These are phyloP conservation scores for Fusarium sp. DNA, from an alignment of 2,329 filamentous ascomycete species.

Conservation along the genomic window DNA sequence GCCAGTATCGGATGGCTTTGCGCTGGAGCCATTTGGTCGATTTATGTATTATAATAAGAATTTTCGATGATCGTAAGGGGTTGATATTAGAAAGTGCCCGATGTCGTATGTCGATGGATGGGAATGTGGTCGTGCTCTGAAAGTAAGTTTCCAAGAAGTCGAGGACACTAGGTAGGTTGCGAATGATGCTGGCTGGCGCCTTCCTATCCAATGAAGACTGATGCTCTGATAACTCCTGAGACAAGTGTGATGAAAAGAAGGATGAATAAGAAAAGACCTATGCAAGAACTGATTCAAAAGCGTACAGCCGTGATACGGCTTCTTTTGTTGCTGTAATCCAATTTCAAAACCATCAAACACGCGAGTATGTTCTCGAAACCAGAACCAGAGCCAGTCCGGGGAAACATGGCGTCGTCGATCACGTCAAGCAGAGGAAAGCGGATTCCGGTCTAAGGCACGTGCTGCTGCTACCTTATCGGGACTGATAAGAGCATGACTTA, in stretches of 20 bases:
- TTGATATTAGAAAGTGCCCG: not conserved
- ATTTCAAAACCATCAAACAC: constrained; percentile 32
- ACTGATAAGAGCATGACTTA: constrained; percentile 31
- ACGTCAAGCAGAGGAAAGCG: constrained; percentile 35
- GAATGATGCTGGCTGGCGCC: constrained; percentile 26
- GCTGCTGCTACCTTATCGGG: constrained; percentile 41
- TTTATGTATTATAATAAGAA: constrained; percentile 4
- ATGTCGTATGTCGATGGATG: constrained; percentile 11
- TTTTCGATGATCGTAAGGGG: not conserved
- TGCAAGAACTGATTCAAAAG: not conserved
- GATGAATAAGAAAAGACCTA: constrained; percentile 16
- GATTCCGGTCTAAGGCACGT: constrained; percentile 39
- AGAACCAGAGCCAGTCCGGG: constrained; percentile 28
- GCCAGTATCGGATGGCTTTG: constrained; percentile 65
- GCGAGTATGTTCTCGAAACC: constrained; percentile 25
- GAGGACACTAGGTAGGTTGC: constrained; percentile 18
- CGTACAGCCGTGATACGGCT: constrained; percentile 9
- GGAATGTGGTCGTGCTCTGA: constrained; percentile 18
- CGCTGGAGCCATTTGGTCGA: constrained; percentile 63
- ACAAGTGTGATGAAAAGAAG: constrained; percentile 7
- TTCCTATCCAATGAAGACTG: constrained; percentile 32
- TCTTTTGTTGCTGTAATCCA: constrained; percentile 18
- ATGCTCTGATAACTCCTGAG: constrained; percentile 14
- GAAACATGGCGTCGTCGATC: constrained; percentile 41
- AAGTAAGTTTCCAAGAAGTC: constrained; percentile 9